A percentile compares a stretch with the other conserved stretches of the same genome.
phyloP scores from a whole-genome alignment of 176 grass and related monocot species.

The Aegilops bicornis region DNA sequence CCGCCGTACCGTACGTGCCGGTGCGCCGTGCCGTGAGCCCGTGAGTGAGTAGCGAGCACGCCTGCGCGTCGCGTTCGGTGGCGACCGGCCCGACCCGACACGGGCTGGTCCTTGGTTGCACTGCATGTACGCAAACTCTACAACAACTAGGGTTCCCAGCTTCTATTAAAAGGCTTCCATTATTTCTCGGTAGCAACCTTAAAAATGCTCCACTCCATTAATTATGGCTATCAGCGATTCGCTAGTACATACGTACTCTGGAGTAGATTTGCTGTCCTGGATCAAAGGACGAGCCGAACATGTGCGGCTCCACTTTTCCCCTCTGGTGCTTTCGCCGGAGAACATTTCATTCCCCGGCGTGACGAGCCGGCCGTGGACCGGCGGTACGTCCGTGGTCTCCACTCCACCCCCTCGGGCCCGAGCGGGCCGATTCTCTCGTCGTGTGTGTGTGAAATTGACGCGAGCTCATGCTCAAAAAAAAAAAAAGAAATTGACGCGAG shows the following conservation, averaged over 20 bases:
- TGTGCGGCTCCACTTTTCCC: too few species aligned
- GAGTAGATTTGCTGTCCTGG: neutral
- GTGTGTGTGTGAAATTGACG: neutral
- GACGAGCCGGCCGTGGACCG: too few species aligned
- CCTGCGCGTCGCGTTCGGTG: neutral
- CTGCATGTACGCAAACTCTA: conserved; percentile 1
- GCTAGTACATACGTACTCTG: neutral
- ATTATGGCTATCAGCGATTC: neutral
- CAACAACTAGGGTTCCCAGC: too few species aligned
- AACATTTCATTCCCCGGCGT: too few species aligned
- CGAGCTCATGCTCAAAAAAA: too few species aligned
- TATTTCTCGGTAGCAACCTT: neutral
- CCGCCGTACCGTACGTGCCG: conserved; percentile 3
- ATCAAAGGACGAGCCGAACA: neutral
- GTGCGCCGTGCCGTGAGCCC: neutral
- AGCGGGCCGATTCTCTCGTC: neutral
- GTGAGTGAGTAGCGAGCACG: conserved; percentile 5
- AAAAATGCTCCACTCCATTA: neutral
- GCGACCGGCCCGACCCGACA: neutral
- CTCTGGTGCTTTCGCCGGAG: too few species aligned
- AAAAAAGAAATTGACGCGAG: too few species aligned
- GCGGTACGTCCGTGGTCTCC: neutral
- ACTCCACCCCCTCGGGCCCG: neutral
- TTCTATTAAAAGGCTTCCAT: too few species aligned
- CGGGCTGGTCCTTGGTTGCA: neutral